Conservation (phyloP, 2,329 filamentous ascomycete genomes). For the Nemania sp. region DNA sequence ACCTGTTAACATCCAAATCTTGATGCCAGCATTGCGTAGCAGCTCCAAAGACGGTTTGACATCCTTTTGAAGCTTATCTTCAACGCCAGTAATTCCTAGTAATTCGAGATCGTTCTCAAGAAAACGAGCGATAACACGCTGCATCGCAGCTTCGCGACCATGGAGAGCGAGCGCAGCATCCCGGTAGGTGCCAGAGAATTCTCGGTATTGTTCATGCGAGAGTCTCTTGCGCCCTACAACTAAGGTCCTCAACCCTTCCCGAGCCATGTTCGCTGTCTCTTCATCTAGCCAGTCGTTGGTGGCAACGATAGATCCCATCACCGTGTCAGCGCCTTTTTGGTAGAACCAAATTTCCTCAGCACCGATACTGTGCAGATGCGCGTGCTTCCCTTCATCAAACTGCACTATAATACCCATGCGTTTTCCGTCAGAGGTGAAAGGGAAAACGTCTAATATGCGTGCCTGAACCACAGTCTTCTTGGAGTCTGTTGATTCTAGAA, state of each 20-base stretch:
- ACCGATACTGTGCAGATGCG: constrained; percentile 51
- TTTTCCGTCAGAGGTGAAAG: constrained; percentile 97
- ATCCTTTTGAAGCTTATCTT: constrained; percentile 93
- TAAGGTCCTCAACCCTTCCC: constrained; percentile 89
- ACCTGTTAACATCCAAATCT: constrained; percentile 99
- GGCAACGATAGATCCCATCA: constrained; percentile 94
- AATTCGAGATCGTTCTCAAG: constrained; percentile 90
- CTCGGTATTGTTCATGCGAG: constrained; percentile 75
- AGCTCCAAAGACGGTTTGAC: constrained; percentile 95
- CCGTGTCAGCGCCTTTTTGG: constrained; percentile 96
- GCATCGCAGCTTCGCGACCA: constrained; percentile 80
- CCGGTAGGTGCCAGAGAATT: constrained; percentile 75
- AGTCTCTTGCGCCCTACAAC: constrained; percentile 93
- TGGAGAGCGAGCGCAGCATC: constrained; percentile 80
- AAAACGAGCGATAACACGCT: constrained; percentile 75
- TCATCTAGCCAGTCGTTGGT: constrained; percentile 99
- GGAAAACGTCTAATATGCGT: constrained; percentile 90
- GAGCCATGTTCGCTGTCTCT: constrained; percentile 99
- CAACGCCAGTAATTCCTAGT: constrained; percentile 94
- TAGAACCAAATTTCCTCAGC: constrained; percentile 94
- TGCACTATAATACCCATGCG: constrained; percentile 97
- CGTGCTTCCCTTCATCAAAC: constrained; percentile 66
- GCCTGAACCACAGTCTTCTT: constrained; percentile 79
- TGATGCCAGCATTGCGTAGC: constrained; percentile 93
- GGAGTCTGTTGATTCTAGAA: constrained; percentile 75